Evolutionary conservation across 345 rosid genomes (phyloP).

Genomic region (Kandelia obovata): DNA sequence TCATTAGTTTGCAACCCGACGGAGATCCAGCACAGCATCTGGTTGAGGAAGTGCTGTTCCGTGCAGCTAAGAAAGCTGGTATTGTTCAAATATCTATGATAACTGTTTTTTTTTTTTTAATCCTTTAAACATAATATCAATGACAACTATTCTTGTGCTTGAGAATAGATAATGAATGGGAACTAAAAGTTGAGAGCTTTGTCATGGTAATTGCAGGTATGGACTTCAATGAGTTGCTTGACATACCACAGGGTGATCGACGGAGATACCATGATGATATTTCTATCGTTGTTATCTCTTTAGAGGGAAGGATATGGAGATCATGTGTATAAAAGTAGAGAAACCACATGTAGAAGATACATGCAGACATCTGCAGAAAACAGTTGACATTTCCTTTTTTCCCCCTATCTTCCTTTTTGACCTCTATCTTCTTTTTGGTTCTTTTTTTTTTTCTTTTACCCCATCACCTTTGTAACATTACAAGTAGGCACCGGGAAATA

Average conservation of each 20-base stretch:
- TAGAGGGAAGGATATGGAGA: conserved; percentile 96
- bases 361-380: conserved; percentile 23
- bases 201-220: conserved; percentile 52
- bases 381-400: conserved; percentile 4
- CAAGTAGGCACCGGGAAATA: conserved; percentile 24
- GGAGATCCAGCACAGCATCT: conserved; percentile 98
- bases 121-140: no score
- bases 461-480: conserved; percentile 34
- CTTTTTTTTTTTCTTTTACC: conserved; percentile 22
- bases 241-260: conserved; percentile 90
- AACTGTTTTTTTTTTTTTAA: no score
- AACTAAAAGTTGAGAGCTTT: background rate
- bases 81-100: background rate
- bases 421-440: background rate
- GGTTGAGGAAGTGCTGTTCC: conserved; percentile 67
- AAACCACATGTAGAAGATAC: conserved; percentile 12
- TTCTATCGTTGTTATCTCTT: conserved; percentile 79
- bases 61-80: conserved; percentile 94
- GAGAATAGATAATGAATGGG: background rate
- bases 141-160: background rate
- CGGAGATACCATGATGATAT: conserved; percentile 91
- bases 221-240: conserved; percentile 81
- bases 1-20: conserved; percentile 72
- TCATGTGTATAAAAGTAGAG: conserved; percentile 68
- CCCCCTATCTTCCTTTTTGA: background rate